Evolutionary conservation across 352 stramenopile species (phyloP), one percentile per base, ranked within the genome.

Genomic region (Globisporangium paroecandrum): DNA sequence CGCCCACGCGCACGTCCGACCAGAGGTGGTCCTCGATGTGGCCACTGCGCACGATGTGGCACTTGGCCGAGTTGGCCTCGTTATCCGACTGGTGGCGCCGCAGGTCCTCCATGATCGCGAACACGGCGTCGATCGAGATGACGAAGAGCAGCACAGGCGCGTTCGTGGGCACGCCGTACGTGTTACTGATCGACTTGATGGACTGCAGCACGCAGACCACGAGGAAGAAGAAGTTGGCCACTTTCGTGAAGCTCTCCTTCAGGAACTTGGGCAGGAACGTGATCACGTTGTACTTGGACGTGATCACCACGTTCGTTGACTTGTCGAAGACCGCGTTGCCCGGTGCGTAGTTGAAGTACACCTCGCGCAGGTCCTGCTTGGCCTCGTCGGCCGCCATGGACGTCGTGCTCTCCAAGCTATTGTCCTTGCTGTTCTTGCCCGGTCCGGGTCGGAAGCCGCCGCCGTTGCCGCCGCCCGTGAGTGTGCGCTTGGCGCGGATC

Each of bases 161-260:
- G 72, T 91, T 91, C n/a, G 84, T 91, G 13, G 87, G 87, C 60
- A 88, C 77, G 27, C 86, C 84, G 69, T 92, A 91, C 63, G 86
- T 93, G 77, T 93, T 93, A 57, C 73, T 84, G 73, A 94, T 93
- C n/a, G 77, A 72, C 15, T 82, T 83, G 73, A 94, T 91, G 38
- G 77, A 87, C 74, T 98, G 91, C 58, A 98, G 72, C 60, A 94
- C 85, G 60, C 85, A 95, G 62, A 98, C 88, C 74, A 97, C 81
- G 51, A 98, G 81, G 66, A 98, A 98, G 74, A 97, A 98, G 56
- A 97, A 89, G 68, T 98, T 98, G 69, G 93, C 93, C 36, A 97
- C 83, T 62, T 97, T 97, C 46, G 74, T 79, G 69, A 96, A 96
- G 69, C 81, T 89, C 70, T 98, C 89, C 62, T 82, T 90, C 1